These are phyloP conservation scores for Psilocybe sp. DNA, from an alignment of 768 basidiomycete genomes.

Conservation along the genomic window DNA sequence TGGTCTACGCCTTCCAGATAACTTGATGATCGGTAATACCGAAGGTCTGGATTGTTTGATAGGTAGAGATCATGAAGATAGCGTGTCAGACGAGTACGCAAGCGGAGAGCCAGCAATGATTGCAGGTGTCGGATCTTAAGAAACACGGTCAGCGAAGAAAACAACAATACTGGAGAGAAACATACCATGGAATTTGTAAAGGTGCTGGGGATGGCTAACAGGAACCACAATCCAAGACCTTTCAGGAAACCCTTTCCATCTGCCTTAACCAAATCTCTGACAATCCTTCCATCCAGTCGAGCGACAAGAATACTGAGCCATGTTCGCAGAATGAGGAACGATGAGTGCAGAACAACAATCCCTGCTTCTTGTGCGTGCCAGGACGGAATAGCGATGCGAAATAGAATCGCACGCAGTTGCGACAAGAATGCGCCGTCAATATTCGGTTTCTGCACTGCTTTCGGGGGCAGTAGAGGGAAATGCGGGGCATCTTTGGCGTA, in stretches of 20 bases:
- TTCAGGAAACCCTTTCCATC: conserved; percentile 79
- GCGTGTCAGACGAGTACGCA: conserved; percentile 84
- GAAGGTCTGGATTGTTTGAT: conserved; percentile 64
- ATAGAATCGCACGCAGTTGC: conserved; percentile 71
- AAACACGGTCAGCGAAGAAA: neutral
- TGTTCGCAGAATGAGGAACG: conserved; percentile 83
- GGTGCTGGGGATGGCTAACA: conserved; percentile 87
- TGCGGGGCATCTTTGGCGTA: conserved; percentile 50
- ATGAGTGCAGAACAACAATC: conserved; percentile 74
- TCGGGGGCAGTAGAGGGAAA: conserved; percentile 58
- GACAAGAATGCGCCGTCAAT: conserved; percentile 67
- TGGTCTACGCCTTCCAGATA: conserved; percentile 79
- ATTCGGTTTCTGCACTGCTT: conserved; percentile 50
- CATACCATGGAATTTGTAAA: conserved; percentile 93
- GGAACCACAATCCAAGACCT: conserved; percentile 86
- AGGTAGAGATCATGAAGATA: conserved; percentile 94
- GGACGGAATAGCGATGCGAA: conserved; percentile 68
- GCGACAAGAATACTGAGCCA: conserved; percentile 88
- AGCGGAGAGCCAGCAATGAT: conserved; percentile 74
- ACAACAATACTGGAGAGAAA: neutral
- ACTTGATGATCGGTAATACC: conserved; percentile 59
- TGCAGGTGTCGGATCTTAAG: conserved; percentile 84
- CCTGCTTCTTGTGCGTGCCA: conserved; percentile 64
- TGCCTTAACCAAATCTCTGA: conserved; percentile 84
- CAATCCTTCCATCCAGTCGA: conserved; percentile 84